These are phyloP conservation scores for Blastocladiella britannica DNA, from an alignment of 192 early-diverging fungal species.

Conservation along the genomic window DNA sequence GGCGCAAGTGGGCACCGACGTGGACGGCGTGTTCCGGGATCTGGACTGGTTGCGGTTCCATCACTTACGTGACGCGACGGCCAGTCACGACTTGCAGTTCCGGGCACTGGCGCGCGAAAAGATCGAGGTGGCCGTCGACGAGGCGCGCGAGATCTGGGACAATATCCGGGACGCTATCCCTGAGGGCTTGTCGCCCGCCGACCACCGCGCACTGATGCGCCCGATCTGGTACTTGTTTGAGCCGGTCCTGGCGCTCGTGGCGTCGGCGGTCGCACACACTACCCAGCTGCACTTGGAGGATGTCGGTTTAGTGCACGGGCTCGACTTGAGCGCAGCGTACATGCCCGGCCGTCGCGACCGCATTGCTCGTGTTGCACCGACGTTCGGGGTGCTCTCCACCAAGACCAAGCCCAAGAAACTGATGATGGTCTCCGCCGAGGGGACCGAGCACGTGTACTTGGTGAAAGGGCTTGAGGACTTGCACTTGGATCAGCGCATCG, in stretches of 20 bases:
- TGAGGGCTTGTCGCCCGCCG: no score
- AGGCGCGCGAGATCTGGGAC: slow-evolving; percentile 33
- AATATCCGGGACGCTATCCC: slow-evolving; percentile 30
- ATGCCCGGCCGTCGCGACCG: slow-evolving; percentile 8
- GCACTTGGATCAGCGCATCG: slow-evolving; percentile 76
- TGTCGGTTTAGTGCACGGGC: slow-evolving; percentile 36
- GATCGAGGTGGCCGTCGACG: slow-evolving; percentile 27
- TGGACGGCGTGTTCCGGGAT: slow-evolving; percentile 31
- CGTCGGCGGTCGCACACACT: no score
- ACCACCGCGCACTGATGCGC: no score
- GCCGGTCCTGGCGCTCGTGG: no score
- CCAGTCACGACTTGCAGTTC: slow-evolving; percentile 14
- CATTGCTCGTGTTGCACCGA: slow-evolving; percentile 27
- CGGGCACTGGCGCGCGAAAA: slow-evolving; percentile 16
- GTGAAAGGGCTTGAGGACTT: slow-evolving; percentile 87
- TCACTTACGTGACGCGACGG: background rate
- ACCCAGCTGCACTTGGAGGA: no score
- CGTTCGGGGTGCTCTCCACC: slow-evolving; percentile 41
- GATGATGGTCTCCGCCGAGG: slow-evolving; percentile 31
- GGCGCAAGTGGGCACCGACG: slow-evolving; percentile 23
- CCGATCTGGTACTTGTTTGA: no score
- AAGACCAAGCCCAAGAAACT: slow-evolving; percentile 89
- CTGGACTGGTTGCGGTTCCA: slow-evolving; percentile 5
- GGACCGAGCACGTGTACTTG: slow-evolving; percentile 42
- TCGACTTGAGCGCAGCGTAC: slow-evolving; percentile 27